Evolutionary conservation across 305 asterid species (phyloP).

Genomic region (Caryopteris hybrid): DNA sequence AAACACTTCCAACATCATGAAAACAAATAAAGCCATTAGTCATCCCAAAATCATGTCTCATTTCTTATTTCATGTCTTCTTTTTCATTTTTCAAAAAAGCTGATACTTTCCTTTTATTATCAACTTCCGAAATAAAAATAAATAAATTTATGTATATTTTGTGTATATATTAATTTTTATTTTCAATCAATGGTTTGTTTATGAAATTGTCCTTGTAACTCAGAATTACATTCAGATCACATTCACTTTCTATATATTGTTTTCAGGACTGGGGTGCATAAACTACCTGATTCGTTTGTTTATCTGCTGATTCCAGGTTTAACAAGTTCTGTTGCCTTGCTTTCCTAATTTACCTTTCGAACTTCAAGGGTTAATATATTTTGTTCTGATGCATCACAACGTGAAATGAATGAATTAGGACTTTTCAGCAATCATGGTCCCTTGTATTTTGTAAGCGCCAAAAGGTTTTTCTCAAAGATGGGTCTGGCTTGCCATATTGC

Average conservation of each 20-base stretch:
- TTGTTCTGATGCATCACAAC: constrained; percentile 16
- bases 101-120: not conserved
- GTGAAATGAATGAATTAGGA: constrained; percentile 39
- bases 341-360: not conserved
- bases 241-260: constrained; percentile 17
- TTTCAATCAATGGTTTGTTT: too few species aligned
- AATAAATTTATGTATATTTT: not conserved
- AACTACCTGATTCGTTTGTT: constrained; percentile 74
- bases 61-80: not conserved
- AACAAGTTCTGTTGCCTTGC: constrained; percentile 7
- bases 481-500: constrained; percentile 96
- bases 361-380: not conserved
- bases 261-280: constrained; percentile 76
- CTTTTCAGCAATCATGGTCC: constrained; percentile 94
- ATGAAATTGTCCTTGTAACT: constrained; percentile 11
- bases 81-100: not conserved
- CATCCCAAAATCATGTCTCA: not conserved
- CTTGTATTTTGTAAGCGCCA: constrained; percentile 73
- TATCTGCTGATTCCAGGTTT: constrained; percentile 93
- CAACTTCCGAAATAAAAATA: not conserved
- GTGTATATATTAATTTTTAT: too few species aligned
- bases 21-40: not conserved
- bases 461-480: constrained; percentile 84
- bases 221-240: constrained; percentile 21
- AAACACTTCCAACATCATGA: not conserved